These are phyloP conservation scores for Acorus gramineus DNA, from an alignment of 106 monocot genomes.

Conservation along the genomic window DNA sequence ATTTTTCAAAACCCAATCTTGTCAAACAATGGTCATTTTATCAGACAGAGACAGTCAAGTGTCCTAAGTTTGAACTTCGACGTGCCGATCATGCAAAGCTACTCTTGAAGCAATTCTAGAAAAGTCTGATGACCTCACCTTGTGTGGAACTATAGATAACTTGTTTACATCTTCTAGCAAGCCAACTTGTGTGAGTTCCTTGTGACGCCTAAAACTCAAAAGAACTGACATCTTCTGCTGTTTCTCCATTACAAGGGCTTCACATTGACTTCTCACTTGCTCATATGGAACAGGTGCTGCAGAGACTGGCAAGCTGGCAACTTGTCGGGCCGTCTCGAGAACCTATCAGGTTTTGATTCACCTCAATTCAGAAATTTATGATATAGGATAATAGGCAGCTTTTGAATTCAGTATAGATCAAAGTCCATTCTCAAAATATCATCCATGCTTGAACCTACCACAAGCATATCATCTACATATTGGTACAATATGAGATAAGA, in stretches of 20 bases:
- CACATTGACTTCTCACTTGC: conserved; percentile 89
- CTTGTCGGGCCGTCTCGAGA: conserved; percentile 66
- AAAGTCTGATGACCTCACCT: conserved; percentile 16
- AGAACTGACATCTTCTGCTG: conserved; percentile 95
- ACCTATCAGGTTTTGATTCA: conserved; percentile 33
- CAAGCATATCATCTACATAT: no score
- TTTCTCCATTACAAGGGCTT: conserved; percentile 80
- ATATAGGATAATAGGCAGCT: no score
- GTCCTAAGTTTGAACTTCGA: no score
- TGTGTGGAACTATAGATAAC: conserved; percentile 6
- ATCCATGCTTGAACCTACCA: no score
- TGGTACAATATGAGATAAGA: no score
- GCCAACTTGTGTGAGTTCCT: conserved; percentile 12
- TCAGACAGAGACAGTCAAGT: no score
- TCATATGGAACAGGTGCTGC: conserved; percentile 69
- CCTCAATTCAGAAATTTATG: no score
- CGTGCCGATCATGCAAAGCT: no score
- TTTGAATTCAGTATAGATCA: no score
- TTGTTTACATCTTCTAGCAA: conserved; percentile 1
- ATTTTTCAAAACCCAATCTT: no score
- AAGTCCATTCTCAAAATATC: no score
- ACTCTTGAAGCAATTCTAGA: not conserved
- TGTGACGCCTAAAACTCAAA: conserved; percentile 56
- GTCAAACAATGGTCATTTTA: no score
- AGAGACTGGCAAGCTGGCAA: conserved; percentile 29